Base-by-base conservation (phyloP, 164 flowering plant genomes). In the Brasenia schreberi region DNA sequence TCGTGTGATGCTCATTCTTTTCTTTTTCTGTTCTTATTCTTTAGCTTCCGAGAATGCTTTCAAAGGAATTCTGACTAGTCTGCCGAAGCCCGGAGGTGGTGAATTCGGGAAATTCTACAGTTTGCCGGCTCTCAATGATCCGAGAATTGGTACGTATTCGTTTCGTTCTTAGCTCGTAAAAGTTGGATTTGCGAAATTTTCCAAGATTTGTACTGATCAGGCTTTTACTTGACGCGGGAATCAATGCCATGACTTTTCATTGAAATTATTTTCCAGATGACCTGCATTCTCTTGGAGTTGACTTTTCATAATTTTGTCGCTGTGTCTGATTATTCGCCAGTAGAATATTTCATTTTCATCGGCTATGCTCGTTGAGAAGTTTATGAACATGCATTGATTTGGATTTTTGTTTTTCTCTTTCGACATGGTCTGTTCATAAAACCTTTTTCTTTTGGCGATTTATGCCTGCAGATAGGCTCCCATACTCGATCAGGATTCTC, bases 101-200 rank as follows among this genome's bases (percentile, higher is more conserved):
- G 94, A 92, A 74, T 89, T 81, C 67, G 97, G 97, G 66, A 92
- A 89, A 68, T 92, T 76, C 79, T 89, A 86, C 68, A 92, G 92
- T 71, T 77, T 92, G 43, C 82, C 96, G 18, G 86, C 97, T 45
- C 79, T 92, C 27, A 89, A 86, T 65, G 97, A 92, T 77, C 92
- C 96, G 56, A 82, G 97, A 68, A 82, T 91, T 27, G 97, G 97
- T 90, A 80, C 70, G 65, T 69, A 5, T 61, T 2, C 39, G 12
- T 42, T 43, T 17, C 43, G 5, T 60, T 45, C 7, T 7, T 49
- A 14, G 56, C 12, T 49, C 16, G 10, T 49, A 49, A 9, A 14
- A 49, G 16, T 9, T 49, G 16, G 16, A 9, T 3, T 44, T 49
- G 56, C 56, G 10, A 49, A 49, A 49, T 49, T 49, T 33, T 49